Evolutionary conservation across 2,329 filamentous ascomycete genomes (phyloP).

Genomic region (Fusarium lateritium): DNA sequence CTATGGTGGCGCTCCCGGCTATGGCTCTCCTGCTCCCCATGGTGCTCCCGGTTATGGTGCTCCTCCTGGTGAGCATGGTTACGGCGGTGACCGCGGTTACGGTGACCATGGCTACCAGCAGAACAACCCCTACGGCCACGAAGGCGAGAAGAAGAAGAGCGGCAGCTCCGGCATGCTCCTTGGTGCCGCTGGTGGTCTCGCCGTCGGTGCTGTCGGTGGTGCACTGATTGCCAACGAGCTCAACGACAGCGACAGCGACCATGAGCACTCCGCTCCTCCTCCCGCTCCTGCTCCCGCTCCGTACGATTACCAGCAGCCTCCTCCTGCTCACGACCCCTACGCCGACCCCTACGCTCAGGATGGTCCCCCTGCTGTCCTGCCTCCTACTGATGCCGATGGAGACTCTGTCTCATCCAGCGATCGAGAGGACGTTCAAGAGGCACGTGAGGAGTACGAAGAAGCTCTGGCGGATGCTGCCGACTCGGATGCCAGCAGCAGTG

Average conservation of each 20-base stretch:
- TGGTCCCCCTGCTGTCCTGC: constrained; percentile 55
- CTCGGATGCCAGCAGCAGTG: constrained; percentile 66
- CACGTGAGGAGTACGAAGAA: constrained; percentile 61
- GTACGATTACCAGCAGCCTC: constrained; percentile 34
- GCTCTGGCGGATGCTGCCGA: constrained; percentile 57
- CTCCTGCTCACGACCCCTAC: constrained; percentile 41
- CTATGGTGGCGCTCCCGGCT: constrained; percentile 12
- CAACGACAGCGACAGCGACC: constrained; percentile 45
- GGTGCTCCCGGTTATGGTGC: constrained; percentile 35
- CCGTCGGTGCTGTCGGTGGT: constrained; percentile 69
- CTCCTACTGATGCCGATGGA: constrained; percentile 58
- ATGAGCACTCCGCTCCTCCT: constrained; percentile 39
- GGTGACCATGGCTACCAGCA: constrained; percentile 18
- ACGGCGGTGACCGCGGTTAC: constrained; percentile 23
- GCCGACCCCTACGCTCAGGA: constrained; percentile 38
- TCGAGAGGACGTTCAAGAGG: constrained; percentile 60
- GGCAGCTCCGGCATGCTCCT: constrained; percentile 69
- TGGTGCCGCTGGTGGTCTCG: constrained; percentile 72
- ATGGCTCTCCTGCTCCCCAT: constrained; percentile 33
- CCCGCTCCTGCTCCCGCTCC: constrained; percentile 14
- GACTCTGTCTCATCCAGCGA: constrained; percentile 60
- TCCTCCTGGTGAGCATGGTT: constrained; percentile 17
- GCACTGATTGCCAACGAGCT: constrained; percentile 71
- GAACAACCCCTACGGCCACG: constrained; percentile 37
- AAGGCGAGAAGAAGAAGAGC: constrained; percentile 55